Evolutionary conservation across 1,284 basidiomycete species (phyloP).

Genomic region (Puccinia brachypodii): DNA sequence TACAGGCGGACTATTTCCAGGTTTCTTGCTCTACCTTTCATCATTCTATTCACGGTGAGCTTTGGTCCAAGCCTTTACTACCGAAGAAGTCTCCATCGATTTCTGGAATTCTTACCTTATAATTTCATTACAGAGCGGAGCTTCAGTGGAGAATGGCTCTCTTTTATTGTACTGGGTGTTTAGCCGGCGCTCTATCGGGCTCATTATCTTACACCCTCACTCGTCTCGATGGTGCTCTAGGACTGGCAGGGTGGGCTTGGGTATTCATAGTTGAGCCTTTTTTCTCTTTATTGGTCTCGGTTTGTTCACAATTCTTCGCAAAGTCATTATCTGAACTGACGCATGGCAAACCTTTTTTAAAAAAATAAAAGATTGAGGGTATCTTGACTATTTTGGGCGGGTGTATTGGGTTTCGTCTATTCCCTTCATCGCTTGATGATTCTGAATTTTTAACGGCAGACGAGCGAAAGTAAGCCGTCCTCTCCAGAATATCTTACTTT

Average conservation of each 20-base stretch:
- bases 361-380: constrained; percentile 9
- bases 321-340: too few species aligned
- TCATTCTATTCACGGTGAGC: background rate
- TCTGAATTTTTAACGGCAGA: background rate
- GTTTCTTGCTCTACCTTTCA: background rate
- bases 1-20: constrained; percentile 9
- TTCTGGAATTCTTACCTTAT: background rate
- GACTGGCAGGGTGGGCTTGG: background rate
- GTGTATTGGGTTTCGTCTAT: background rate
- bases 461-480: background rate
- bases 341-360: too few species aligned
- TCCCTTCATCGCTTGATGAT: background rate
- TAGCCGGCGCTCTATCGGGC: background rate
- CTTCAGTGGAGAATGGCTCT: constrained; percentile 7
- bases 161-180: background rate
- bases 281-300: background rate
- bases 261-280: background rate
- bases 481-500: background rate
- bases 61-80: background rate
- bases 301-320: too few species aligned
- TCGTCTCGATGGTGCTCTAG: background rate
- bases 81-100: background rate
- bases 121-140: background rate
- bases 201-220: background rate
- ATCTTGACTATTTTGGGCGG: background rate